Evolutionary conservation across 2,329 filamentous ascomycete genomes (phyloP), one percentile per base, ranked within the genome.

Genomic region (Huntiella savannae): DNA sequence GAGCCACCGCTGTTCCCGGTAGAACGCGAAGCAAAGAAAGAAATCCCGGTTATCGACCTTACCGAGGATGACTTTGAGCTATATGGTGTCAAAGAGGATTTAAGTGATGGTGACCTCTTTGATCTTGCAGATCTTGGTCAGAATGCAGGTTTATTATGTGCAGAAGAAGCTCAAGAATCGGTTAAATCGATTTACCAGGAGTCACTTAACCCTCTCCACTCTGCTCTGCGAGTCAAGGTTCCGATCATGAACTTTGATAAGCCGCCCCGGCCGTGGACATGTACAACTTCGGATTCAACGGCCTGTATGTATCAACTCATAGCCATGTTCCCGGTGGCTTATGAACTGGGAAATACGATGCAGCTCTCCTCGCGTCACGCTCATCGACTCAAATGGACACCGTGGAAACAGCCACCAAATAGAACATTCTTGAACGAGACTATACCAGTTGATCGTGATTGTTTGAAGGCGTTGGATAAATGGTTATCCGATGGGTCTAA

Each of bases 161-260:
- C 17, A 8, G 13, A 32, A 6, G 47, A 47, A 17, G 35, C 40
- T n/a, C 13, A 47, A 33, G 36, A 11, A 35, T n/a, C 47, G 1
- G 32, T 16, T 7, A 16, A 13, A 19, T 33, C 32, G 12, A 37
- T 54, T 4, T 56, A 57, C 33, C 54, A 58, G 46, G 61, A 64
- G 36, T 51, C 52, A 10, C 40, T 60, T 1, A 50, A 58, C 16
- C 48, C 53, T 15, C 39, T 49, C 4, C 53, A 58, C 12, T 53
- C 55, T 3, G 47, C 54, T 1, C 49, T 58, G 4, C 54, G 59
- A 19, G 37, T 62, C 15, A 49, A 53, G 2, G 53, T 60, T 36
- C 59, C 60, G 4, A 33, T 47, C 5, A 40, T 60, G 17, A 50
- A 57, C 28, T 61, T 60, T 35, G 49, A 50, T 1, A 52, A 53